phyloP scores from a whole-genome alignment of 2,329 filamentous ascomycete species.

The Fonsecaea monophora region DNA sequence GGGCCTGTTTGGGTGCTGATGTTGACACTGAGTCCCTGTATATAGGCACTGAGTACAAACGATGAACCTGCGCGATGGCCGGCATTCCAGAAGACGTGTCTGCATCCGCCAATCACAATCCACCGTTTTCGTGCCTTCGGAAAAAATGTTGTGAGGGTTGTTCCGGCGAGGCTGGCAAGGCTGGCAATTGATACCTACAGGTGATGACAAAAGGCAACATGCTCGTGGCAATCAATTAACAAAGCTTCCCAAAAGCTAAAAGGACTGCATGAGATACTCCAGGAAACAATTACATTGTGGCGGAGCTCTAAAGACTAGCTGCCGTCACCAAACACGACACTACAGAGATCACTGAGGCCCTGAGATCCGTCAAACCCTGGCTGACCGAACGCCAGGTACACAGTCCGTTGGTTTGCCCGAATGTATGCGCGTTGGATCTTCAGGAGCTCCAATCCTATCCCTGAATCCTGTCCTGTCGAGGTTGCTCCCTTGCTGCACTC shows the following conservation, averaged over 20 bases:
- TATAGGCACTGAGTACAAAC: too few species aligned
- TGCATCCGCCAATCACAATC: constrained; percentile 8
- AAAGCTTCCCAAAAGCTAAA: neutral
- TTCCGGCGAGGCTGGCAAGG: constrained; percentile 19
- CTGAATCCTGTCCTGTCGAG: neutral
- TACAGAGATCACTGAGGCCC: constrained; percentile 14
- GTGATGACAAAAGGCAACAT: neutral
- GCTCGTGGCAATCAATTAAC: neutral
- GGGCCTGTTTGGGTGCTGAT: neutral
- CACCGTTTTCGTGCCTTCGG: neutral
- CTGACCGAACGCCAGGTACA: constrained; percentile 15
- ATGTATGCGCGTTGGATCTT: constrained; percentile 4
- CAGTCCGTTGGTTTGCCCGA: neutral
- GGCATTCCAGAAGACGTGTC: constrained; percentile 9
- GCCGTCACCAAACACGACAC: constrained; percentile 1
- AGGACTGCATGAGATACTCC: neutral
- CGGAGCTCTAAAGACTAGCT: constrained; percentile 17
- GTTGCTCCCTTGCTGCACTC: neutral
- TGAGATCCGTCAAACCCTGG: constrained; percentile 1
- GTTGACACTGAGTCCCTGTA: neutral
- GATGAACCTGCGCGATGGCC: neutral
- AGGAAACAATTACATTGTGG: constrained; percentile 25
- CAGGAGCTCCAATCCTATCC: neutral
- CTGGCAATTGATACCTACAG: neutral
- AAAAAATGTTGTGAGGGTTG: neutral